Evolutionary conservation across 2,329 filamentous ascomycete genomes (phyloP).

Genomic region (Hypoxylon sp.): DNA sequence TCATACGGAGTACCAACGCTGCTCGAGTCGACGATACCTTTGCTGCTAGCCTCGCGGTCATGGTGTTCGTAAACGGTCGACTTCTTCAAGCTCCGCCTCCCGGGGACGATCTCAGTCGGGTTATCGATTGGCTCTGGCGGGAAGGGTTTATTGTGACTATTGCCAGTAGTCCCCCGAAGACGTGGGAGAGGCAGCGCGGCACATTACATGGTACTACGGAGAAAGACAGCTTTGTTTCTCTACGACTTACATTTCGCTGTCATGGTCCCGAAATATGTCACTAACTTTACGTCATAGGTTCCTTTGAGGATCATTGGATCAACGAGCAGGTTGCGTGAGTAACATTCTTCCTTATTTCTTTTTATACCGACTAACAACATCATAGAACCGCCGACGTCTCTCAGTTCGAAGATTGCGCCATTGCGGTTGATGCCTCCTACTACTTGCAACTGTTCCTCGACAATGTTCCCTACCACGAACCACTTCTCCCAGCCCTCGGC

Average conservation of each 20-base stretch:
- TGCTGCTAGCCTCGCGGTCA: slow-evolving; percentile 1
- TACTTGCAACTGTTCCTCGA: slow-evolving; percentile 86
- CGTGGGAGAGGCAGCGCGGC: background rate
- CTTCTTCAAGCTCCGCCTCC: background rate
- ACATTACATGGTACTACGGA: slow-evolving; percentile 22
- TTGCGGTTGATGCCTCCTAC: slow-evolving; percentile 90
- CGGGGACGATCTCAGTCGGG: slow-evolving; percentile 12
- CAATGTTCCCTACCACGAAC: slow-evolving; percentile 79
- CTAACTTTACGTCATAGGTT: slow-evolving; percentile 50
- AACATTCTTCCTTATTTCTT: background rate
- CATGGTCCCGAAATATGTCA: background rate
- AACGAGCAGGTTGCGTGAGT: slow-evolving; percentile 54
- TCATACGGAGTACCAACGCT: slow-evolving; percentile 8
- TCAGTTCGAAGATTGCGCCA: slow-evolving; percentile 77
- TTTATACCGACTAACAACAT: slow-evolving; percentile 25
- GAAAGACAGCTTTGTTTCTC: background rate
- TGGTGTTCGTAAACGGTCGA: slow-evolving; percentile 3
- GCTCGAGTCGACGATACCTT: slow-evolving; percentile 4
- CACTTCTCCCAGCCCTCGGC: slow-evolving; percentile 88
- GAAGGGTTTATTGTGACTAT: slow-evolving; percentile 16
- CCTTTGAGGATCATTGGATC: slow-evolving; percentile 58
- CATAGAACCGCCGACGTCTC: slow-evolving; percentile 71
- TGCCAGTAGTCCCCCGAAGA: background rate
- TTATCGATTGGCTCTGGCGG: slow-evolving; percentile 24
- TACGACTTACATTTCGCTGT: background rate